A percentile compares a stretch with the other conserved stretches of the same genome.
Conservation (phyloP, 1,284 basidiomycete genomes). For the Rhodotorula sp. region DNA sequence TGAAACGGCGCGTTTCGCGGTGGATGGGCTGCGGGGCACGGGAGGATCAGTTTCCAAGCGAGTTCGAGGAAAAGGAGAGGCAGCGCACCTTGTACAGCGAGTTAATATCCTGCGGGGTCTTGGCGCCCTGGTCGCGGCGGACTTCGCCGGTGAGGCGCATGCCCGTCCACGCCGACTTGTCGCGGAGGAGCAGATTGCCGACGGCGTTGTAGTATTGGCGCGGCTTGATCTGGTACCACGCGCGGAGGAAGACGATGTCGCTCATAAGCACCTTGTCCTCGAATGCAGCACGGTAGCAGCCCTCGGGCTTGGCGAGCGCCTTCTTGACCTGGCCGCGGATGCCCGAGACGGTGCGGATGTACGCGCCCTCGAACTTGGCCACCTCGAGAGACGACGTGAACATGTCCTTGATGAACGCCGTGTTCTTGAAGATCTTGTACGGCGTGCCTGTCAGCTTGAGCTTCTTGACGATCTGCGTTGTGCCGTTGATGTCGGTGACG, state of each 20-base stretch:
- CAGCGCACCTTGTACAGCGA: conserved; percentile 74
- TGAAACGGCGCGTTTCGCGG: conserved; percentile 81
- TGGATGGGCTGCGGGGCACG: conserved; percentile 60
- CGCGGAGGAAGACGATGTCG: conserved; percentile 92
- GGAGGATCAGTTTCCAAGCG: neutral
- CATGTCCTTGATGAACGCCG: conserved; percentile 98
- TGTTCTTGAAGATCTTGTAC: conserved; percentile 98
- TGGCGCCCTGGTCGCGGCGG: conserved; percentile 76
- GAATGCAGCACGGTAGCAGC: conserved; percentile 92
- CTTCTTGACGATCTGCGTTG: conserved; percentile 96
- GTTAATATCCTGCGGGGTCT: conserved; percentile 79
- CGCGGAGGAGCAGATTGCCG: conserved; percentile 79
- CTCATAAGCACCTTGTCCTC: conserved; percentile 98
- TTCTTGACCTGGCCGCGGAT: conserved; percentile 97
- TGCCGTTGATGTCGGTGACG: conserved; percentile 87
- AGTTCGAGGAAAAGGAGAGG: neutral
- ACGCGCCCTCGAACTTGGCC: conserved; percentile 97
- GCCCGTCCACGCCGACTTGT: conserved; percentile 77
- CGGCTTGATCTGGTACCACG: conserved; percentile 95
- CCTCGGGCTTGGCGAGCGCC: conserved; percentile 88
- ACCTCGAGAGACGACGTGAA: conserved; percentile 90
- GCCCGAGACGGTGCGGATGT: conserved; percentile 91
- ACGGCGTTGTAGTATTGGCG: conserved; percentile 97
- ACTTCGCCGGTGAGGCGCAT: conserved; percentile 97
- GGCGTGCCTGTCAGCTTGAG: conserved; percentile 93